phyloP scores from a whole-genome alignment of 1,284 basidiomycete genomes.

The Irpex sp. region DNA sequence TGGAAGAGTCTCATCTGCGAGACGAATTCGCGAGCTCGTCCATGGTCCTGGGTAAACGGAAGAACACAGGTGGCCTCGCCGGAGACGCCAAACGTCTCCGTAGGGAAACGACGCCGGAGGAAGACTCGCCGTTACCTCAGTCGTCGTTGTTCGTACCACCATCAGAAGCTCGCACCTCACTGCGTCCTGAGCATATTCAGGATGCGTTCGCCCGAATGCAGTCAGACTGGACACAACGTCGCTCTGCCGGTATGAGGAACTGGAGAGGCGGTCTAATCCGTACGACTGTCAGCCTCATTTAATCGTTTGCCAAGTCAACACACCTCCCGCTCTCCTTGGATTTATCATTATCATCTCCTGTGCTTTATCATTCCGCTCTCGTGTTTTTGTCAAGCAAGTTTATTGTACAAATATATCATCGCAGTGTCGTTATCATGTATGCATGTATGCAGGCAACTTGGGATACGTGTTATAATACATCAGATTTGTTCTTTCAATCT shows the following conservation, averaged over 20 bases:
- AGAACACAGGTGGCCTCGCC: conserved; percentile 38
- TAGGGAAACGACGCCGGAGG: conserved; percentile 55
- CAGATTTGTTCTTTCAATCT: background rate
- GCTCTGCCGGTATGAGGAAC: conserved; percentile 82
- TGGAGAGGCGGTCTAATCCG: conserved; percentile 82
- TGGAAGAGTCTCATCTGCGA: conserved; percentile 69
- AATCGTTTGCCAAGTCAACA: conserved; percentile 10
- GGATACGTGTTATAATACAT: conserved; percentile 3
- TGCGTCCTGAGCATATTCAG: conserved; percentile 82
- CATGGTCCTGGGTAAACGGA: conserved; percentile 68
- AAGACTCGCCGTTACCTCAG: conserved; percentile 54
- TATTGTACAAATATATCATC: conserved; percentile 9
- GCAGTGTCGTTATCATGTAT: conserved; percentile 1
- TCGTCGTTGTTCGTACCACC: conserved; percentile 78
- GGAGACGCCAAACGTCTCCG: conserved; percentile 57
- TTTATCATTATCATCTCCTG: conserved; percentile 6
- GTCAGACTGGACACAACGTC: conserved; percentile 73
- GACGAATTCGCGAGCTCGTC: conserved; percentile 56
- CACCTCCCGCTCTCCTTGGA: background rate
- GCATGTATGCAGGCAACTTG: background rate
- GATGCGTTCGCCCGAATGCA: conserved; percentile 89
- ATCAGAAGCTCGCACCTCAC: conserved; percentile 71
- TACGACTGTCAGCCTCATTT: conserved; percentile 80
- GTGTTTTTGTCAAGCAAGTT: background rate
- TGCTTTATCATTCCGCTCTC: conserved; percentile 3